Evolutionary conservation across 805 yeast species (phyloP).

Genomic region (Sungouiella blattae): DNA sequence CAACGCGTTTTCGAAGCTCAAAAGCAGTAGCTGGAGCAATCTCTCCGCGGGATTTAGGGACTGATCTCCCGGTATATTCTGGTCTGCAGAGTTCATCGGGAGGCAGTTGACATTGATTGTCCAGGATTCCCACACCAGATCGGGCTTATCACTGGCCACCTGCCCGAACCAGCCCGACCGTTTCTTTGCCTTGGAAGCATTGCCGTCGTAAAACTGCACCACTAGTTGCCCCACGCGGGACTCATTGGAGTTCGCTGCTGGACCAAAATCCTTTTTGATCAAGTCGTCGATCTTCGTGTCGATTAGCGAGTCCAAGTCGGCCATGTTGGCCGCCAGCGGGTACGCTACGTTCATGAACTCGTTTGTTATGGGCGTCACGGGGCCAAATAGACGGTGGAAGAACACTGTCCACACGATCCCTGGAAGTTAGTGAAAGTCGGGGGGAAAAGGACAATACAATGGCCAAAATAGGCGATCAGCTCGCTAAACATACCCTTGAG

Average conservation of each 20-base stretch:
- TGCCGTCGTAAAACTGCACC: slow-evolving; percentile 38
- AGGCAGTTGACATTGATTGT: slow-evolving; percentile 46
- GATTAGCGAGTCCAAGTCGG: slow-evolving; percentile 47
- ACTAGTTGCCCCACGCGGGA: slow-evolving; percentile 29
- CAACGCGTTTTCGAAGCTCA: slow-evolving; percentile 39
- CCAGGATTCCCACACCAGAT: slow-evolving; percentile 72
- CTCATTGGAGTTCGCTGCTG: slow-evolving; percentile 14
- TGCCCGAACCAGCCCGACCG: slow-evolving; percentile 56
- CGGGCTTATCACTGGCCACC: slow-evolving; percentile 21
- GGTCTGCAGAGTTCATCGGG: slow-evolving; percentile 20
- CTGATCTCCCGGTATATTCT: slow-evolving; percentile 7
- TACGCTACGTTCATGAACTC: slow-evolving; percentile 60
- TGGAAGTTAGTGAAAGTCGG: slow-evolving; percentile 14
- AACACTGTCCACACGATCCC: slow-evolving; percentile 66
- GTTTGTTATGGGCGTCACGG: slow-evolving; percentile 51
- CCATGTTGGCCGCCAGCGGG: slow-evolving; percentile 45
- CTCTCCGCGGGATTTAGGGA: slow-evolving; percentile 22
- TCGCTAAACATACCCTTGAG: slow-evolving; percentile 45
- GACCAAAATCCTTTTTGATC: slow-evolving; percentile 25
- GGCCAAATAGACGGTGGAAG: slow-evolving; percentile 67
- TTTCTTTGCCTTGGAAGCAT: slow-evolving; percentile 34
- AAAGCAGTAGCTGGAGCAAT: slow-evolving; percentile 25
- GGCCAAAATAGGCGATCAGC: too few relatives aligned
- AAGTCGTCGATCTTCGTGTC: slow-evolving; percentile 34
- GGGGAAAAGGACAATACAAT: slow-evolving; percentile 8